phyloP scores from a whole-genome alignment of 2,329 filamentous ascomycete genomes.

The Monosporascus sp. region DNA sequence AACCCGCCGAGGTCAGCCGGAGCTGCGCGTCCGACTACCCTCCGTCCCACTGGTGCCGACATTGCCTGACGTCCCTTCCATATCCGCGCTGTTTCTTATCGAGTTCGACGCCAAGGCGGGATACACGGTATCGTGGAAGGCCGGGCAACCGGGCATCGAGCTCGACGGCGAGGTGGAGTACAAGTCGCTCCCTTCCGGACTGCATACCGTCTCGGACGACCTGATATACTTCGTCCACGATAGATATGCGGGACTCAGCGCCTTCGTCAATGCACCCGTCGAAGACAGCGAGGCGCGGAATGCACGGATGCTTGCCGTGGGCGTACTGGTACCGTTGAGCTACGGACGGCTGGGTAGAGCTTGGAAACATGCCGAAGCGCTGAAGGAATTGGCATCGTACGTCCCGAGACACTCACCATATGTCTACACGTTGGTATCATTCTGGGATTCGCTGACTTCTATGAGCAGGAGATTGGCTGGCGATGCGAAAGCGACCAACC shows the following conservation, averaged over 20 bases:
- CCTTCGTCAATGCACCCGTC: constrained; percentile 80
- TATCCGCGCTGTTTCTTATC: constrained; percentile 81
- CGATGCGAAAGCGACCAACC: constrained; percentile 55
- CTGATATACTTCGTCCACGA: constrained; percentile 91
- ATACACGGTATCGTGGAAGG: constrained; percentile 88
- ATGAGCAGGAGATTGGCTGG: constrained; percentile 52
- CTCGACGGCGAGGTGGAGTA: constrained; percentile 90
- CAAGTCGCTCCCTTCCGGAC: constrained; percentile 88
- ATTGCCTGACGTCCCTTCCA: constrained; percentile 48
- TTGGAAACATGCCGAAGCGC: constrained; percentile 76
- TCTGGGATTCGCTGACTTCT: constrained; percentile 15
- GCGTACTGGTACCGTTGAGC: constrained; percentile 78
- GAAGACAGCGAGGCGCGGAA: constrained; percentile 72
- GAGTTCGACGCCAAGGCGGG: constrained; percentile 90
- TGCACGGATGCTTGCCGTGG: constrained; percentile 89
- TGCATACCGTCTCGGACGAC: constrained; percentile 84
- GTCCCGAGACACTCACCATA: constrained; percentile 20
- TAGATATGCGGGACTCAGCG: constrained; percentile 79
- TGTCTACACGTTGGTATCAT: background rate
- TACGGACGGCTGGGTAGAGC: constrained; percentile 80
- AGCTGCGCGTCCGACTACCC: constrained; percentile 28
- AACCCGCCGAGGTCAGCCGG: constrained; percentile 28
- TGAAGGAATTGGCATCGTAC: constrained; percentile 71
- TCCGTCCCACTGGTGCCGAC: constrained; percentile 24
- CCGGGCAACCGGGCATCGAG: constrained; percentile 60